These are phyloP conservation scores for Gymnopilus junonius DNA, from an alignment of 768 basidiomycete genomes.

Conservation along the genomic window DNA sequence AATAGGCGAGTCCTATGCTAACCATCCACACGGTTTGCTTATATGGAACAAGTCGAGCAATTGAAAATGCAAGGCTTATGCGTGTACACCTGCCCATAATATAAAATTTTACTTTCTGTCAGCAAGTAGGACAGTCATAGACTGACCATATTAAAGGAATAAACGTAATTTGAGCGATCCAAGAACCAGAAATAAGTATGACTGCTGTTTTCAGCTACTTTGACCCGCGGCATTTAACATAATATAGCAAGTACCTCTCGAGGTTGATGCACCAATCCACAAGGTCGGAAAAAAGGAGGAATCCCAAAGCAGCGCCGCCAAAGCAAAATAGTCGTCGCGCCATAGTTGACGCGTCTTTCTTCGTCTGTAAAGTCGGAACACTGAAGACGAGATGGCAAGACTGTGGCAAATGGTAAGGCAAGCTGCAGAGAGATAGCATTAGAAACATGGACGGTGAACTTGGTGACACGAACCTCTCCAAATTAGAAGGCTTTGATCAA, in stretches of 20 bases:
- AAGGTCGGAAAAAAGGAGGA: slow-evolving; percentile 17
- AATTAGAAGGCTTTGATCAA: neutral
- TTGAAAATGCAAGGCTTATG: slow-evolving; percentile 20
- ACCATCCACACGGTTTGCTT: slow-evolving; percentile 4
- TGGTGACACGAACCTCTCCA: slow-evolving; percentile 13
- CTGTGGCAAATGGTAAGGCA: slow-evolving; percentile 13
- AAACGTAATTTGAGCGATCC: slow-evolving; percentile 7
- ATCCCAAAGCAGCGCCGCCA: slow-evolving; percentile 16
- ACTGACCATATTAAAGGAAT: slow-evolving; percentile 9
- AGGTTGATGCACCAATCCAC: slow-evolving; percentile 8
- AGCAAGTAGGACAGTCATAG: neutral
- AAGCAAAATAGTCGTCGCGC: slow-evolving; percentile 24
- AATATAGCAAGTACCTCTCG: neutral
- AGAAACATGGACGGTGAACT: neutral
- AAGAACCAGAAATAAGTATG: neutral
- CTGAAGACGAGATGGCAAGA: slow-evolving; percentile 16
- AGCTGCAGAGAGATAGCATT: neutral
- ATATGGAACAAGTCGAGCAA: slow-evolving; percentile 13
- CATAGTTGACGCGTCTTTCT: slow-evolving; percentile 20
- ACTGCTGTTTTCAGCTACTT: neutral
- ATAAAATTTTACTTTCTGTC: neutral
- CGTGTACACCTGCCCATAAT: slow-evolving; percentile 8
- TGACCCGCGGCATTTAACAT: neutral
- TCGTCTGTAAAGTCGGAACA: slow-evolving; percentile 21
- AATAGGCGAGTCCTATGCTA: slow-evolving; percentile 9